Evolutionary conservation across 2,329 filamentous ascomycete genomes (phyloP).

Genomic region (Ophiocordyceps unilateralis): DNA sequence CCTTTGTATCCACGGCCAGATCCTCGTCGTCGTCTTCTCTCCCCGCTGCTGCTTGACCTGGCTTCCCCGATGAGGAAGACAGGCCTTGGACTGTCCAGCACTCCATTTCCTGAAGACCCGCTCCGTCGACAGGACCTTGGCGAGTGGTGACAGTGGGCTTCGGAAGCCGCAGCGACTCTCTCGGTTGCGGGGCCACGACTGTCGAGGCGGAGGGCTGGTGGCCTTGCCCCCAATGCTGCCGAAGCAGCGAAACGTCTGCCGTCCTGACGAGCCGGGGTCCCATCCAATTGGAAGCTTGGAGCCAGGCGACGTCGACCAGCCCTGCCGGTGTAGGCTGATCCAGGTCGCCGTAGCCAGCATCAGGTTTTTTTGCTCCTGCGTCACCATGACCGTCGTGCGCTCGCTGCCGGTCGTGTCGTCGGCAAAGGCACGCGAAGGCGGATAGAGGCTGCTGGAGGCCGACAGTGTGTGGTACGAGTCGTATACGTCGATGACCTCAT

Average conservation of each 20-base stretch:
- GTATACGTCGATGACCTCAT: constrained; percentile 47
- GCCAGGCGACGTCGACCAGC: not conserved
- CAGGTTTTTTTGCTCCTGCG: constrained; percentile 15
- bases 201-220: not conserved
- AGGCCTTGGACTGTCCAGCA: not conserved
- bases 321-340: constrained; percentile 14
- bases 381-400: constrained; percentile 12
- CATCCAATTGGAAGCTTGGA: not conserved
- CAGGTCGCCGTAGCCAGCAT: constrained; percentile 22
- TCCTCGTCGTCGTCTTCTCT: not conserved
- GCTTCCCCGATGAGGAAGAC: not conserved
- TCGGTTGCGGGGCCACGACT: not conserved
- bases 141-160: not conserved
- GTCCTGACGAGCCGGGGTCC: not conserved
- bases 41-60: not conserved
- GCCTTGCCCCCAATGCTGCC: not conserved
- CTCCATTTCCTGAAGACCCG: not conserved
- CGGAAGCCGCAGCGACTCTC: not conserved
- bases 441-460: constrained; percentile 27
- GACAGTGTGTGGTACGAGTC: constrained; percentile 47
- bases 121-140: not conserved
- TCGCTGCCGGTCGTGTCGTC: constrained; percentile 5
- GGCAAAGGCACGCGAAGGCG: constrained; percentile 21
- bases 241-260: not conserved
- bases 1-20: not conserved